A percentile compares a stretch with the other conserved stretches of the same genome.
Evolutionary conservation across 2,329 filamentous ascomycete species (phyloP).

Genomic region (Pseudogymnoascus sp.): DNA sequence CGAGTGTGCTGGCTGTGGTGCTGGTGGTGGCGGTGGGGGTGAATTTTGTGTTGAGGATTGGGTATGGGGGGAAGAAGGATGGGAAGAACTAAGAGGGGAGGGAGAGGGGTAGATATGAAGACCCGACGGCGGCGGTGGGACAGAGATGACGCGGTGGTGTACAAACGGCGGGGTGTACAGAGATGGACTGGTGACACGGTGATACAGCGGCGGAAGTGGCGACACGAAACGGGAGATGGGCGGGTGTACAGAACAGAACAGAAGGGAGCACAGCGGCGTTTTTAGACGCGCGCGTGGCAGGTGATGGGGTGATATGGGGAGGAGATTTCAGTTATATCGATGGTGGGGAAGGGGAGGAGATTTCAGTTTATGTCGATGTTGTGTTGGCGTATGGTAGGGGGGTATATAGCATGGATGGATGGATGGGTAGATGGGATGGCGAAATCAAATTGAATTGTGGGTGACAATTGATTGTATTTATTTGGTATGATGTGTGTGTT

Average conservation of each 20-base stretch:
- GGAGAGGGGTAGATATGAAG: background rate
- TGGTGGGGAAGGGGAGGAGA: background rate
- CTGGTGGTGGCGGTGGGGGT: slow-evolving; percentile 84
- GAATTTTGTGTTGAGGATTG: slow-evolving; percentile 82
- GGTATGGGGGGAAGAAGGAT: slow-evolving; percentile 29
- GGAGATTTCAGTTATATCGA: background rate
- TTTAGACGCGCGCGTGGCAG: background rate
- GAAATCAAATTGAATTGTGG: background rate
- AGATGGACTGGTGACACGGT: background rate
- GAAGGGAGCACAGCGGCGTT: background rate
- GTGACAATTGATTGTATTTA: background rate
- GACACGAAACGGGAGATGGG: background rate
- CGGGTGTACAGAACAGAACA: background rate
- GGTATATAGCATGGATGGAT: background rate
- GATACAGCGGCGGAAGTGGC: background rate
- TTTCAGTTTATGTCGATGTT: background rate
- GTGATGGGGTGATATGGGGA: background rate
- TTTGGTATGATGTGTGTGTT: background rate
- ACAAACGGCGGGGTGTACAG: background rate
- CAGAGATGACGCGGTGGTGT: background rate
- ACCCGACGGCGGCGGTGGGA: background rate
- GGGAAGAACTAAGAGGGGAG: slow-evolving; percentile 11
- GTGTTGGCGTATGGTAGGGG: background rate
- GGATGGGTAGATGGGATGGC: background rate
- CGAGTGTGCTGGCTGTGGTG: slow-evolving; percentile 80